These are phyloP conservation scores for Ceratocystiopsis brevicomis DNA, from an alignment of 2,329 filamentous ascomycete species.

Conservation along the genomic window DNA sequence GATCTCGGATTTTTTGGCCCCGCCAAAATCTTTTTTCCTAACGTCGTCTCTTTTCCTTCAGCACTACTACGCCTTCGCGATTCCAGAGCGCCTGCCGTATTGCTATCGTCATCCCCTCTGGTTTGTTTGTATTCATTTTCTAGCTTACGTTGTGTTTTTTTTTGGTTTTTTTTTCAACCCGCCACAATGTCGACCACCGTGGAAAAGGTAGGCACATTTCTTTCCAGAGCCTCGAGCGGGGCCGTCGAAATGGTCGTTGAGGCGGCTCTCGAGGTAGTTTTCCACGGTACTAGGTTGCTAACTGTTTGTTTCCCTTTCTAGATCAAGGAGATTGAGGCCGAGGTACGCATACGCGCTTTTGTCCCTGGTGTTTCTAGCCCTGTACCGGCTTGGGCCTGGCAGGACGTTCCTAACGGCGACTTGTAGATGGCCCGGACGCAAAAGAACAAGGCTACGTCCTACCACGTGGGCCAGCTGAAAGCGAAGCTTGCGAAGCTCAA, in stretches of 20 bases:
- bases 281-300: background rate
- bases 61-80: too few relatives aligned
- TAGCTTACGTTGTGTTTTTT: background rate
- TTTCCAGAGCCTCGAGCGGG: too few relatives aligned
- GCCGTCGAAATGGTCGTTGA: too few relatives aligned
- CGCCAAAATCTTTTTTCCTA: constrained; percentile 4
- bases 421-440: constrained; percentile 80
- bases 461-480: constrained; percentile 88
- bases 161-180: background rate
- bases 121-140: background rate
- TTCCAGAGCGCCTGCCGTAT: too few relatives aligned
- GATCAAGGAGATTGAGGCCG: constrained; percentile 94
- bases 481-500: constrained; percentile 97
- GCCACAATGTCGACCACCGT: constrained; percentile 85
- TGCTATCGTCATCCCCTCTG: too few relatives aligned
- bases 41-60: background rate
- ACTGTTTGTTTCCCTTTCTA: constrained; percentile 17
- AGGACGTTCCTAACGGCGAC: too few relatives aligned
- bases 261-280: too few relatives aligned
- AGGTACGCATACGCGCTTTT: constrained; percentile 57
- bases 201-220: constrained; percentile 49
- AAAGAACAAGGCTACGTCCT: constrained; percentile 92
- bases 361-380: background rate
- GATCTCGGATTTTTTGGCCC: constrained; percentile 6
- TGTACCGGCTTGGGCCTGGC: background rate